Evolutionary conservation across 2,329 filamentous ascomycete genomes (phyloP), one percentile per base, ranked within the genome.

Genomic region (Dryadomyces quercivorus): DNA sequence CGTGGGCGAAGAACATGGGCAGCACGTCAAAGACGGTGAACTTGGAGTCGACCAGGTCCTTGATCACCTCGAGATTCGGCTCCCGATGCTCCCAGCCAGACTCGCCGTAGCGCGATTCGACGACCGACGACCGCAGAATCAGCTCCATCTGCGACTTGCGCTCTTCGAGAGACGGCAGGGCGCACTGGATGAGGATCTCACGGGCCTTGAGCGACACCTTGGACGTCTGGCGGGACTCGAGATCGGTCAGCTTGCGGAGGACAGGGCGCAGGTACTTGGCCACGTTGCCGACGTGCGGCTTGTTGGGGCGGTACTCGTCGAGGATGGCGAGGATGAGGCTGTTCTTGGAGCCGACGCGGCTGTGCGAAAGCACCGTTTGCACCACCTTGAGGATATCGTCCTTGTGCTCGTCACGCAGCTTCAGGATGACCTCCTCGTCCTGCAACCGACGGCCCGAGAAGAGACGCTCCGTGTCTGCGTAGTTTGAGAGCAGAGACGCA

Each of bases 1-100:
- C 81, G 70, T 98, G 90, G 38, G 84, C 87, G 66, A 98, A 98
- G 81, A 98, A 98, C 56, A 89, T 84, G 8, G 92, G 87, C 61
- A 98, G 72, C 18, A 98, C 93, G 66, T 98, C 93, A 63, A 96
- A 95, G 60, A 98, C 93, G 45, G 92, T 97, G 75, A 94, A 97
- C 74, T 95, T 95, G 54, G 93, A 97, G 70, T 98, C 93, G 52
- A 98, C 89, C 36, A 98, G 91, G 70, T 98, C 93, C 76, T 95
- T 95, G 72, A 98, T 85, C 60, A 95, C 77, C 21, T 94, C 86
- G 53, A 95, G 75, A 70, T 86, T 88, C 50, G 93, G 93, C 70
- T 96, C 88, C 61, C 93, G 81, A 73, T 98, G 93, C 60, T 96
- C 92, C 87, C 88, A 95, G 52, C 92, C 91, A 57, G 88, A 91